Evolutionary conservation across 805 yeast species (phyloP).

Genomic region (Candida sakaeoensis): DNA sequence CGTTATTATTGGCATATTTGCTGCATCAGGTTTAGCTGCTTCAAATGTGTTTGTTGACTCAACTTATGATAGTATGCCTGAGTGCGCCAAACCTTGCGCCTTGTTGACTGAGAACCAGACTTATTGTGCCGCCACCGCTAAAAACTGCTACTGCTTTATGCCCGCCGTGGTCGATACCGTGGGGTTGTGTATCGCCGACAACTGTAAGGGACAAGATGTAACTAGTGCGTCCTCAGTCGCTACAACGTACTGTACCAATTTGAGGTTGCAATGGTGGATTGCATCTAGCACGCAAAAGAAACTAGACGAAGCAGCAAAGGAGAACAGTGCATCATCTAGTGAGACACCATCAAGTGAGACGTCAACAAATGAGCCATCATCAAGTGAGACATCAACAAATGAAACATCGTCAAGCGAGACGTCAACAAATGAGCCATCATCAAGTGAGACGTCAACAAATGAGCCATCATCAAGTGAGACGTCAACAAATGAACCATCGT

Average conservation of each 20-base stretch:
- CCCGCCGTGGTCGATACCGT: slow-evolving; percentile 28
- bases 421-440: neutral
- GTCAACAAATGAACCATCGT: neutral
- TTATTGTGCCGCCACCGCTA: slow-evolving; percentile 44
- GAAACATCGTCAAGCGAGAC: neutral
- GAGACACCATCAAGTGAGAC: neutral
- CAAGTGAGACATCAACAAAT: neutral
- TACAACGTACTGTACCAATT: slow-evolving; percentile 2
- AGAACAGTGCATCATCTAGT: neutral
- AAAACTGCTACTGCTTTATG: slow-evolving; percentile 44
- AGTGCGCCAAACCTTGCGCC: slow-evolving; percentile 40
- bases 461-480: neutral
- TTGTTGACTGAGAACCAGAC: slow-evolving; percentile 32
- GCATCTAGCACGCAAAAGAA: neutral
- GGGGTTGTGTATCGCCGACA: slow-evolving; percentile 35
- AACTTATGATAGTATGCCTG: slow-evolving; percentile 29
- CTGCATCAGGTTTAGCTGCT: neutral
- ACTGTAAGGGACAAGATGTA: slow-evolving; percentile 32
- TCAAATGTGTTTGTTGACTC: neutral
- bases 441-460: neutral
- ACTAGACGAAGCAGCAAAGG: neutral
- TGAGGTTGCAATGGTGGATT: slow-evolving; percentile 4
- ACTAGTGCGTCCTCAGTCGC: slow-evolving; percentile 25
- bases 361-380: neutral
- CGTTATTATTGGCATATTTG: neutral